phyloP scores from a whole-genome alignment of 345 rosid species.

The Moricandia arvensis region DNA sequence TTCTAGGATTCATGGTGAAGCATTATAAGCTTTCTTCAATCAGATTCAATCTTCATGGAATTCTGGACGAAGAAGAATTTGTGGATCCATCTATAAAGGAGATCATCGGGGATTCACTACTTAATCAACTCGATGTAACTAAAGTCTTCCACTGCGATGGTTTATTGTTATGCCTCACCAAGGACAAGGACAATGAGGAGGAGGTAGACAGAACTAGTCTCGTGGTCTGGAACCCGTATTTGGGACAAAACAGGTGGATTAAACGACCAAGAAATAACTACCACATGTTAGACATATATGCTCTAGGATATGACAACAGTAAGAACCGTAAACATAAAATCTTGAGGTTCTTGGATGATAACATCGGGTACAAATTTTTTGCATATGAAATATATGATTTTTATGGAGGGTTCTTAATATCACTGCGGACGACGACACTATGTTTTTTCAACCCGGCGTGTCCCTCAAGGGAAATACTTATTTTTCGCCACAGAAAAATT shows the following conservation, averaged over 20 bases:
- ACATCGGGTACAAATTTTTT: too few species aligned
- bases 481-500: not conserved
- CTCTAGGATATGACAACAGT: not conserved
- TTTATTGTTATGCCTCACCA: not conserved
- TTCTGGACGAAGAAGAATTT: not conserved
- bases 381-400: not conserved
- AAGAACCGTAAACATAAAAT: not conserved
- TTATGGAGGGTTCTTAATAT: not conserved
- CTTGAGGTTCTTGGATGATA: not conserved
- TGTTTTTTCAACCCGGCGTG: not conserved
- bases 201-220: not conserved
- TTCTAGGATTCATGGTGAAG: too few species aligned
- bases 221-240: not conserved
- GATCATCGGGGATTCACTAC: not conserved
- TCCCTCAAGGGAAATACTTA: not conserved
- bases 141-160: not conserved
- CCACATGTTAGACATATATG: not conserved
- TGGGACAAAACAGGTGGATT: not conserved
- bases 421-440: not conserved
- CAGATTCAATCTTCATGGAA: not conserved
- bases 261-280: not conserved
- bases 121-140: not conserved
- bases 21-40: not conserved
- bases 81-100: not conserved
- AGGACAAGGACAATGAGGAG: not conserved